A percentile compares a stretch with the other conserved stretches of the same genome.
These are phyloP conservation scores for Lepidium africanum DNA, from an alignment of 345 rosid genomes.

Conservation along the genomic window DNA sequence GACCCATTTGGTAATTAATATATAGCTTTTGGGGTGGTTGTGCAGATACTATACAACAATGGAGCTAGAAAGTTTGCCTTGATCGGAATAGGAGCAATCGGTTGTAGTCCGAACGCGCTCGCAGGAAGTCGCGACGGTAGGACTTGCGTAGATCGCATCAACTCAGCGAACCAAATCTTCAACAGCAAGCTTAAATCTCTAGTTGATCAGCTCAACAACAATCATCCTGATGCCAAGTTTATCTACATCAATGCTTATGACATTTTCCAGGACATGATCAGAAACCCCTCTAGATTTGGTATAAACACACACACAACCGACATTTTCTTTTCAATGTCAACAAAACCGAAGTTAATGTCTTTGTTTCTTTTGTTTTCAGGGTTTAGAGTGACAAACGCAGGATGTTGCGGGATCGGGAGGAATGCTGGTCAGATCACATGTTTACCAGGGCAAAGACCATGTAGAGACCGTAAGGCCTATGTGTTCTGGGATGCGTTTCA, in stretches of 20 bases:
- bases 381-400: slow-evolving; percentile 45
- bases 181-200: slow-evolving; percentile 45
- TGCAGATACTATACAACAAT: slow-evolving; percentile 40
- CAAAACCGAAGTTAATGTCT: neutral
- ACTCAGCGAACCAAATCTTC: slow-evolving; percentile 42
- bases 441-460: slow-evolving; percentile 52
- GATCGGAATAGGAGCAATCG: slow-evolving; percentile 53
- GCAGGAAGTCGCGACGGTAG: slow-evolving; percentile 27
- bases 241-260: slow-evolving; percentile 46
- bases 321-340: neutral
- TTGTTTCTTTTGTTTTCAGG: slow-evolving; percentile 40
- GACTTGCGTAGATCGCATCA: slow-evolving; percentile 40
- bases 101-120: slow-evolving; percentile 62
- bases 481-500: slow-evolving; percentile 77
- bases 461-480: slow-evolving; percentile 43
- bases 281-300: slow-evolving; percentile 27
- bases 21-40: neutral
- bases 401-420: slow-evolving; percentile 75
- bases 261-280: slow-evolving; percentile 55
- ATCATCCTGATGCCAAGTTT: slow-evolving; percentile 42
- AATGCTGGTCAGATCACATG: slow-evolving; percentile 81
- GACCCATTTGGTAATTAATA: neutral
- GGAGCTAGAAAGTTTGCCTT: slow-evolving; percentile 62
- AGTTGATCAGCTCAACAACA: slow-evolving; percentile 41
- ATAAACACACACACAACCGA: neutral